phyloP scores from a whole-genome alignment of 2,329 filamentous ascomycete species.

The Penicillium rolfsii region DNA sequence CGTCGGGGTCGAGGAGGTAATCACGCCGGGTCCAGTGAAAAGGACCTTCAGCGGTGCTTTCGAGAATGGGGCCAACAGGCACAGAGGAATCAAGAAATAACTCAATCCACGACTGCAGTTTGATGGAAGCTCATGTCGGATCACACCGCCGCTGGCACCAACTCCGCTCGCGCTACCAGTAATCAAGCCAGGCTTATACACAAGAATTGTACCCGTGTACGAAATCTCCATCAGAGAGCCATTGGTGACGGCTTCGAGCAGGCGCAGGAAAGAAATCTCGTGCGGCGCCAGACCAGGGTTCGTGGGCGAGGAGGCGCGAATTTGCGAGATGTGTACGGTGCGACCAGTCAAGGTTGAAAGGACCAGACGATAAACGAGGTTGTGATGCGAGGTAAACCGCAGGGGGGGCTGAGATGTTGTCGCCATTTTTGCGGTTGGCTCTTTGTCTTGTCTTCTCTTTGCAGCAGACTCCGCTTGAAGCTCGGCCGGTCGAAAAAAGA shows the following conservation, averaged over 20 bases:
- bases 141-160: slow-evolving; percentile 72
- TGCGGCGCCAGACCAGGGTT: slow-evolving; percentile 87
- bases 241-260: slow-evolving; percentile 94
- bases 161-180: slow-evolving; percentile 79
- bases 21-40: slow-evolving; percentile 87
- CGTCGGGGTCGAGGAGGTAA: slow-evolving; percentile 79
- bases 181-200: slow-evolving; percentile 90
- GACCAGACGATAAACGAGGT: slow-evolving; percentile 80
- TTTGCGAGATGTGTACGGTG: slow-evolving; percentile 88
- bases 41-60: slow-evolving; percentile 89
- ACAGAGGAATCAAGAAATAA: slow-evolving; percentile 89
- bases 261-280: slow-evolving; percentile 92
- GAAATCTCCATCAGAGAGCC: slow-evolving; percentile 94
- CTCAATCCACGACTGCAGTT: slow-evolving; percentile 79
- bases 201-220: slow-evolving; percentile 89
- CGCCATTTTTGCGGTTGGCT: slow-evolving; percentile 37
- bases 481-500: slow-evolving; percentile 32
- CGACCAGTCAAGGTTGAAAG: slow-evolving; percentile 89
- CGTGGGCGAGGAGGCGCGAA: slow-evolving; percentile 82
- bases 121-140: slow-evolving; percentile 78
- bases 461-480: slow-evolving; percentile 19
- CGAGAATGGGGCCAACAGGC: slow-evolving; percentile 87
- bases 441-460: slow-evolving; percentile 8
- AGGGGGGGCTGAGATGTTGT: slow-evolving; percentile 57
- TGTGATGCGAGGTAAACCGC: slow-evolving; percentile 81